These are phyloP conservation scores for Novymonas esmeraldas DNA, from an alignment of 208 protist genomes.

Conservation along the genomic window DNA sequence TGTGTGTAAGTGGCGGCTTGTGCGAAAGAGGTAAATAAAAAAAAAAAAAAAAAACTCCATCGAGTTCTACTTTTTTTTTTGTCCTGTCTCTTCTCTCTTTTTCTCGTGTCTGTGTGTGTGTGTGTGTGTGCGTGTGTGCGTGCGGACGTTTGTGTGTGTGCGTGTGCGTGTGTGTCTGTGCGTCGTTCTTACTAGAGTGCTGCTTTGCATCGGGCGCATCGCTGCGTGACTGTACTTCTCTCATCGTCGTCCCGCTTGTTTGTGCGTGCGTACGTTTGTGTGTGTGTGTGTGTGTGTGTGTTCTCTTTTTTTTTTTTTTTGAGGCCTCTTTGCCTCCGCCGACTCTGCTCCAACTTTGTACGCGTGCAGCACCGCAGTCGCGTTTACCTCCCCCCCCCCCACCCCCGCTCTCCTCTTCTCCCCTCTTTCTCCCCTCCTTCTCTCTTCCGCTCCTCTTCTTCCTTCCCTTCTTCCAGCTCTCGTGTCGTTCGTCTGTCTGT, in stretches of 20 bases:
- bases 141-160: slow-evolving; percentile 4
- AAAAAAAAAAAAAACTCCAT: no score
- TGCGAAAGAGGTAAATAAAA: no score
- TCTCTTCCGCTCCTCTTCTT: not conserved
- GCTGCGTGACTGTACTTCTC: not conserved
- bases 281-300: not conserved
- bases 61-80: no score
- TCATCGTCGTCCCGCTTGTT: not conserved
- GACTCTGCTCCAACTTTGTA: no score
- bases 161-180: not conserved
- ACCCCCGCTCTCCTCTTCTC: no score
- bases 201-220: not conserved
- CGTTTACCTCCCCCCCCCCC: no score
- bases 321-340: not conserved
- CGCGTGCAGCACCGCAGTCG: no score
- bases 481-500: not conserved
- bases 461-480: not conserved
- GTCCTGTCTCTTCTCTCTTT: not conserved
- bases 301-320: not conserved
- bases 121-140: not conserved
- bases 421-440: not conserved
- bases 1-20: no score
- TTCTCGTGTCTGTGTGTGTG: not conserved
- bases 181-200: not conserved
- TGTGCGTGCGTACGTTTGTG: not conserved